Evolutionary conservation across 2,329 filamentous ascomycete species (phyloP).

Genomic region (Leptodontidium sp.): DNA sequence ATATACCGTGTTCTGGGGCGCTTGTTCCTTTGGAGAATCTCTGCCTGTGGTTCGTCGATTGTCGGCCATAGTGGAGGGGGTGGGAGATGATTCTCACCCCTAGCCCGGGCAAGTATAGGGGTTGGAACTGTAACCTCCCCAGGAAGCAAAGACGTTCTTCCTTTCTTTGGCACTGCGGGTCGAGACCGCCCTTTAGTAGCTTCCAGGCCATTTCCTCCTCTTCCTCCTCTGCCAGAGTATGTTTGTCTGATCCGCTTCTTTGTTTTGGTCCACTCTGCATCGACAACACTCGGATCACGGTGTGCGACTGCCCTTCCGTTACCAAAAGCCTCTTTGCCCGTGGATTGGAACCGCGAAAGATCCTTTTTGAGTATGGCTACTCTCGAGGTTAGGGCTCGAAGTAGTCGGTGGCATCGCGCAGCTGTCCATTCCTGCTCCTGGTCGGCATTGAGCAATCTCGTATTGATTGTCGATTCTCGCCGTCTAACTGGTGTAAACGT

Average conservation of each 20-base stretch:
- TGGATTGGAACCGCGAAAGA: constrained; percentile 32
- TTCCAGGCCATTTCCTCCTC: constrained; percentile 11
- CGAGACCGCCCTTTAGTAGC: constrained; percentile 5
- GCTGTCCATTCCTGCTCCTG: constrained; percentile 50
- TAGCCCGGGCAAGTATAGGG: constrained; percentile 44
- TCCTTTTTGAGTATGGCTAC: constrained; percentile 52
- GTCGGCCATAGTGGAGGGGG: neutral
- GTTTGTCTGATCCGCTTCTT: constrained; percentile 43
- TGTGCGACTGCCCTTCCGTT: neutral
- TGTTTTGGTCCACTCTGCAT: constrained; percentile 39
- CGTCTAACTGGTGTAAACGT: constrained; percentile 44
- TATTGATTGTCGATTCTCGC: constrained; percentile 37
- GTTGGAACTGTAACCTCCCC: constrained; percentile 46
- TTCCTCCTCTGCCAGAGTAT: constrained; percentile 40
- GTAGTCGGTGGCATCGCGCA: constrained; percentile 53
- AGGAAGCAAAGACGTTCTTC: constrained; percentile 32
- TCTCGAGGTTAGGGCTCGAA: constrained; percentile 54
- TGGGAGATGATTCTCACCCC: constrained; percentile 25
- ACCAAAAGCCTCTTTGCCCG: constrained; percentile 10
- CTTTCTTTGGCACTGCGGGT: constrained; percentile 14
- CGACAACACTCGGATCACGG: constrained; percentile 4
- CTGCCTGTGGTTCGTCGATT: neutral
- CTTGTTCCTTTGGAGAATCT: constrained; percentile 18
- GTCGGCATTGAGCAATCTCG: constrained; percentile 33
- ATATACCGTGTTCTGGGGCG: constrained; percentile 21